Evolutionary conservation across 805 yeast genomes (phyloP), one percentile per base, ranked within the genome.

Genomic region (Wickerhamiella alocasiicola): DNA sequence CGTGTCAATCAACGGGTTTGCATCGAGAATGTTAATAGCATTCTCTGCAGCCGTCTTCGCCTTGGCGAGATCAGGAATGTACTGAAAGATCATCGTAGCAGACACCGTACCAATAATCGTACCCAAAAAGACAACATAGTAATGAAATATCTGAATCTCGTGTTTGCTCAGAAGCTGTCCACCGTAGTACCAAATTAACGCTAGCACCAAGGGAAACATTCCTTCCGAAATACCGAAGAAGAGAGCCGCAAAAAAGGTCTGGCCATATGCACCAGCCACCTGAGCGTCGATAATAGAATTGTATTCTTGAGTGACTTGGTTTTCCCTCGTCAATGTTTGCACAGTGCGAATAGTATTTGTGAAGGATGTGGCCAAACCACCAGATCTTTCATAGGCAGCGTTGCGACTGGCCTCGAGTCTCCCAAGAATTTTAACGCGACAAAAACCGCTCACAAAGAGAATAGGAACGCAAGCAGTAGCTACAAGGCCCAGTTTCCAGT

Each of bases 1-100:
- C 9, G 54, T 45, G 38, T 64, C 68, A 35, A 56, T 56, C 12
- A 36, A 29, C 2, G 69, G 68, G 19, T 30, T 36, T 6, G 53
- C 51, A 5, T 51, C 56, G 34, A 64, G 45, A 33, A 64, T 32
- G 15, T 55, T 47, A 38, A 53, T 47, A 21, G 65, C 50, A 43
- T 55, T 60, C 6, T 44, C 44, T 3, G 65, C 57, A 12, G 66
- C 66, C 9, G 52, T 51, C 30, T 50, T 55, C 15, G 68, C 68
- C 43, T 63, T 63, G 20, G 66, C 65, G 59, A 64, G 56, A 41
- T 63, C 66, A 2, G 68, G 66, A 1, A 69, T 62, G 44, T 52
- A 63, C 12, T 64, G 59, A 47, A 64, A 63, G 16, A 62, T 6
- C 15, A 17, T 18, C 9, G 42, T 43, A 18, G 47, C 43, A 13